Evolutionary conservation across 768 basidiomycete genomes (phyloP).

Genomic region (Xerocomus spinulosus): DNA sequence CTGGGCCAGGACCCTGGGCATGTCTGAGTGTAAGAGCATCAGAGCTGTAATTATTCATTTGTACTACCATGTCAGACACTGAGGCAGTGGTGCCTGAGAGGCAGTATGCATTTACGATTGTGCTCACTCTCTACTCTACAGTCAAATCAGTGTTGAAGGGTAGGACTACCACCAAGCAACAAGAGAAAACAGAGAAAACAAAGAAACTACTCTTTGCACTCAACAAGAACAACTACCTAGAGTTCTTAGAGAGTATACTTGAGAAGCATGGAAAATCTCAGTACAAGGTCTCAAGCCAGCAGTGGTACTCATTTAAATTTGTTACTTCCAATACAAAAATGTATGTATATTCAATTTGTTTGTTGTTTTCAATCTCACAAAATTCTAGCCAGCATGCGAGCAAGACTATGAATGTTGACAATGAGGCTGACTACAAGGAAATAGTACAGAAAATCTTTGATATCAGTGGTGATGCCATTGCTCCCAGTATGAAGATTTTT

Average conservation of each 20-base stretch:
- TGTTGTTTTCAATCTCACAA: too few species aligned
- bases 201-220: background rate
- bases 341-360: background rate
- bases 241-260: constrained; percentile 15
- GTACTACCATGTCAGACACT: too few species aligned
- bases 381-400: background rate
- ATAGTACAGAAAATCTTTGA: background rate
- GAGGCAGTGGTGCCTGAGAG: too few species aligned
- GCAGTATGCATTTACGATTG: too few species aligned
- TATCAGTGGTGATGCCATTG: background rate
- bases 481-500: background rate
- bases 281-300: background rate
- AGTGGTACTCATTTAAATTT: background rate
- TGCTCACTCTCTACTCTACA: too few species aligned
- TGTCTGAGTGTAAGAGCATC: too few species aligned
- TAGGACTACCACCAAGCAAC: background rate
- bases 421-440: background rate
- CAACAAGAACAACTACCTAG: constrained; percentile 13
- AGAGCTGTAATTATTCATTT: too few species aligned
- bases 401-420: background rate
- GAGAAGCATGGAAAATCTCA: constrained; percentile 1
- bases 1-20: too few species aligned
- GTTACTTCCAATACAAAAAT: background rate
- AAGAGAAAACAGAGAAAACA: background rate
- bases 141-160: background rate